Conservation (phyloP, 2,329 filamentous ascomycete species). For the Phyllosticta citribraziliensis region DNA sequence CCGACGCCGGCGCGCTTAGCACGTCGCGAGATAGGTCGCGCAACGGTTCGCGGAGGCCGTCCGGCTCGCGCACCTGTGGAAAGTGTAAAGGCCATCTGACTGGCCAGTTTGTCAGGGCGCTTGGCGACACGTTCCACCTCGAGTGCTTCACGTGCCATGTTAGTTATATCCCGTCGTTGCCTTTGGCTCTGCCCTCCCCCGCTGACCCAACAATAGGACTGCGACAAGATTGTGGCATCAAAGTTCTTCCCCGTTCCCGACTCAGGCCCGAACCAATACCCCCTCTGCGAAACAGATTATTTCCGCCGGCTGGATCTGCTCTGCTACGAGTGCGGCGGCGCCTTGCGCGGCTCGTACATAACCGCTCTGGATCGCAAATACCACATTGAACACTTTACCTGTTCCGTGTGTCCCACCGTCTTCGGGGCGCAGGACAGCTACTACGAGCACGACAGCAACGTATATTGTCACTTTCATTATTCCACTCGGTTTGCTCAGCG, state of each 20-base stretch:
- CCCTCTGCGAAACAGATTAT: slow-evolving; percentile 95
- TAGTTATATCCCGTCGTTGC: slow-evolving; percentile 26
- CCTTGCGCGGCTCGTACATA: slow-evolving; percentile 92
- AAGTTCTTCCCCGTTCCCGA: slow-evolving; percentile 98
- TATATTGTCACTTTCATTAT: slow-evolving; percentile 98
- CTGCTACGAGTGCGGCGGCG: slow-evolving; percentile 85
- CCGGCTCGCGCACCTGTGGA: slow-evolving; percentile 46
- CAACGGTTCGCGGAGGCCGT: slow-evolving; percentile 24
- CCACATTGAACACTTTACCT: slow-evolving; percentile 98
- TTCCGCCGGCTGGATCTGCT: slow-evolving; percentile 85
- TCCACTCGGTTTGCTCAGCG: slow-evolving; percentile 93
- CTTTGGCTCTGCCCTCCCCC: slow-evolving; percentile 6
- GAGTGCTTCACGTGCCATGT: slow-evolving; percentile 98
- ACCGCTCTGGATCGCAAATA: slow-evolving; percentile 97
- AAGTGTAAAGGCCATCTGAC: slow-evolving; percentile 84
- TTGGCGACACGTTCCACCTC: slow-evolving; percentile 89
- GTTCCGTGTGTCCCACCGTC: slow-evolving; percentile 92
- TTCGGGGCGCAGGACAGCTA: slow-evolving; percentile 98
- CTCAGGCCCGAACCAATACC: slow-evolving; percentile 81
- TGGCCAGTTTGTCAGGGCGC: slow-evolving; percentile 88
- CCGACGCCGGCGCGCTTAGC: slow-evolving; percentile 18
- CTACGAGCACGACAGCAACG: slow-evolving; percentile 92
- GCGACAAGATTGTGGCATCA: slow-evolving; percentile 90
- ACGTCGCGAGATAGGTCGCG: slow-evolving; percentile 22
- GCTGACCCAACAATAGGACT: slow-evolving; percentile 55